Evolutionary conservation across 208 protist genomes (phyloP), one percentile per base, ranked within the genome.

Genomic region (Blechomonas ayalai): DNA sequence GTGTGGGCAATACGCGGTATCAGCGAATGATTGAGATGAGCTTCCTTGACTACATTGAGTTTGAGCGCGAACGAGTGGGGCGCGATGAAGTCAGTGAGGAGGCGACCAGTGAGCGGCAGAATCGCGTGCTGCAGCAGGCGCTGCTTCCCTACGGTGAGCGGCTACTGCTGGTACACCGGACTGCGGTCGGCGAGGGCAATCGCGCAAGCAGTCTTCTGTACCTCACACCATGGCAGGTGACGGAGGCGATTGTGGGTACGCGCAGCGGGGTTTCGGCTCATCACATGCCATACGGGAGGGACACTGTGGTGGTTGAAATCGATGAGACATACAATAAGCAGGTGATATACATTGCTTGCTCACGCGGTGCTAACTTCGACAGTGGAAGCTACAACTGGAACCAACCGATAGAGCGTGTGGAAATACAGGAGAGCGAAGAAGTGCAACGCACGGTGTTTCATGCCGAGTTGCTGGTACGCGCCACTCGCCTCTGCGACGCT

Each of bases 241-340:
- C 68, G 5, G 78, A 87, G 41, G 41, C 78, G 2, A 83, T 92
- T 56, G 60, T 82, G 6, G 82, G 75, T 0, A 78, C 58, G 16
- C 68, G 83, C 26, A 79, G 67, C 43, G 67, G 73, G 15, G 83
- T 92, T 3, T 70, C 76, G 4, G 83, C 79, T 4, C 71, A 85
- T 28, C 65, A 86, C 51, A 40, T 92, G 9, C 66, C 65, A 6
- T 48, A 80, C 16, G 79, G 84, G 12, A 59, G 48, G 16, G 80
- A 87, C 26, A 58, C 84, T 52, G 47, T 86, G 7, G 73, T 92
- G 1, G 59, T 92, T 0, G 79, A 92, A 45, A 55, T 92, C 2
- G 77, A 92, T 39, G 76, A 92, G 45, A 67, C 63, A 13, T 79
- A 72, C 41, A 89, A 89, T 44, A 86, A 87, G 20, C 84, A 92